A percentile compares a stretch with the other conserved stretches of the same genome.
phyloP scores from a whole-genome alignment of 805 yeast genomes.

The Yamadazyma scolyti region DNA sequence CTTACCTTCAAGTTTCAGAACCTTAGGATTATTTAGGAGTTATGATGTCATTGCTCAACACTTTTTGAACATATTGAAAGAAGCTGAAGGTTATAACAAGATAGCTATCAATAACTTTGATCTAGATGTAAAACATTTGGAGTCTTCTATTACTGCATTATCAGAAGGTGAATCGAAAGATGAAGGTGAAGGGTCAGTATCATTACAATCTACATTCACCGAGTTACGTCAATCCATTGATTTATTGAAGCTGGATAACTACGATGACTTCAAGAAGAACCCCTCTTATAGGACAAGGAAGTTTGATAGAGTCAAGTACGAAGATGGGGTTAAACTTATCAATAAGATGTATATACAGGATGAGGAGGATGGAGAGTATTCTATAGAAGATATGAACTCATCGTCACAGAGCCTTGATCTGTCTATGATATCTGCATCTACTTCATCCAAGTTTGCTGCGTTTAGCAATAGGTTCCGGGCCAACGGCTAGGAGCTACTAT shows the following conservation, averaged over 20 bases:
- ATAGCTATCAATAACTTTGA: constrained; percentile 72
- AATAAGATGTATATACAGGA: constrained; percentile 42
- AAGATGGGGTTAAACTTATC: constrained; percentile 60
- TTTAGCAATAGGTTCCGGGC: constrained; percentile 19
- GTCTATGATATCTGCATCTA: constrained; percentile 19
- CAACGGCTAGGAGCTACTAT: too few relatives aligned
- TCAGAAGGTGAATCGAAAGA: constrained; percentile 16
- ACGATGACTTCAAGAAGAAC: constrained; percentile 60
- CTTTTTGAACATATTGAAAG: constrained; percentile 57
- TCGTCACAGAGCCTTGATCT: constrained; percentile 14
- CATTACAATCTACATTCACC: constrained; percentile 68
- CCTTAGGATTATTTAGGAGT: constrained; percentile 78
- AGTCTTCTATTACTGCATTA: constrained; percentile 45
- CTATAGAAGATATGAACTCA: constrained; percentile 9
- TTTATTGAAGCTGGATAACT: constrained; percentile 59
- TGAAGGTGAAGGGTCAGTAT: constrained; percentile 35
- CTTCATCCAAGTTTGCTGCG: constrained; percentile 30
- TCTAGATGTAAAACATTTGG: constrained; percentile 74
- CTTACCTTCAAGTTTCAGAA: constrained; percentile 72
- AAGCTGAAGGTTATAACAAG: constrained; percentile 52
- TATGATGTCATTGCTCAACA: constrained; percentile 79
- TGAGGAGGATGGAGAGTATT: constrained; percentile 12
- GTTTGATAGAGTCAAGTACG: constrained; percentile 71
- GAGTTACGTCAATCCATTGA: constrained; percentile 80
- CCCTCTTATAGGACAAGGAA: constrained; percentile 42